Percentiles rank a stretch among this genome's conserved stretches.
Conservation (phyloP, 1,284 basidiomycete genomes). For the Tilletia walkeri region DNA sequence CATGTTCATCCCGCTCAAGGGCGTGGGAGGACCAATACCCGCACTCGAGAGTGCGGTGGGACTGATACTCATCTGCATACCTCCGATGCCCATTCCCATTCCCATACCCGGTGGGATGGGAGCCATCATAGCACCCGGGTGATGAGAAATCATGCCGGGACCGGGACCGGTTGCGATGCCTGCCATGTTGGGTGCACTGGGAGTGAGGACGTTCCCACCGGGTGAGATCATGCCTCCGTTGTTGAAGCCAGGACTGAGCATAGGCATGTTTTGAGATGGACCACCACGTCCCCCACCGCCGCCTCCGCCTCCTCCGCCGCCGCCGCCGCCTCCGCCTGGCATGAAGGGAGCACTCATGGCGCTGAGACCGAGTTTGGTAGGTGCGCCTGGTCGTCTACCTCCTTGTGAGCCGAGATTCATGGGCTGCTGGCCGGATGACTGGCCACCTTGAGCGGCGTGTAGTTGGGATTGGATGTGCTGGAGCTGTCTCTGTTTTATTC, state of each 20-base stretch:
- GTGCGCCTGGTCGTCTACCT: neutral
- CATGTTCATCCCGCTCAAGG: neutral
- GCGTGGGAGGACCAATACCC: neutral
- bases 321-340: neutral
- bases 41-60: neutral
- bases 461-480: slow-evolving; percentile 8
- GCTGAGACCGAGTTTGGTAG: neutral
- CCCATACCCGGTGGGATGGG: neutral
- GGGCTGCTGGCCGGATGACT: neutral
- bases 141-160: neutral
- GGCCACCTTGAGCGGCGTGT: neutral
- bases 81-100: neutral
- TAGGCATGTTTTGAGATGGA: too few relatives aligned
- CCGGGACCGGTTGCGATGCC: neutral
- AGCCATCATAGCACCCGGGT: neutral
- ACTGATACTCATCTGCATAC: neutral
- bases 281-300: too few relatives aligned
- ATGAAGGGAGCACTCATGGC: neutral
- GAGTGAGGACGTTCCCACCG: neutral
- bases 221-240: neutral
- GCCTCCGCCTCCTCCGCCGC: neutral
- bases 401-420: neutral
- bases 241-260: too few relatives aligned
- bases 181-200: neutral
- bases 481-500: neutral